phyloP scores from a whole-genome alignment of 331 rosid genomes.

The Prunus yedoensis region DNA sequence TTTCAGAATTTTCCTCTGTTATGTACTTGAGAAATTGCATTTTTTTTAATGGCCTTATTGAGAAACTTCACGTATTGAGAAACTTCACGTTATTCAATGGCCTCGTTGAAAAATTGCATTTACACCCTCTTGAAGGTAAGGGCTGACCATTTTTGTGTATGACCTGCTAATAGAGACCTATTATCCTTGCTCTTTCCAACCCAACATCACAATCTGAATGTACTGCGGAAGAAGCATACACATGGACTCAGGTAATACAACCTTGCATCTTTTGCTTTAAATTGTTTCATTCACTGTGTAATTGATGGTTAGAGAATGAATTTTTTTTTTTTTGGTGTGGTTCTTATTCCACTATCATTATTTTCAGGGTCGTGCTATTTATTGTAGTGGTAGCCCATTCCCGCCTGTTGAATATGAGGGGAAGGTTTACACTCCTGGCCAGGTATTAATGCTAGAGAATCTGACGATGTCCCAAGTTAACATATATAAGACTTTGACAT shows the following conservation, averaged over 20 bases:
- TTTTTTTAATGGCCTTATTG: not conserved
- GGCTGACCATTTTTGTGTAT: constrained; percentile 23
- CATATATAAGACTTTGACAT: not conserved
- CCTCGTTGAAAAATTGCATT: not conserved
- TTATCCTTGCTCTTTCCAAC: constrained; percentile 86
- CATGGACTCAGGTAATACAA: constrained; percentile 72
- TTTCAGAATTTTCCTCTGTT: not conserved
- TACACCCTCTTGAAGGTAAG: not conserved
- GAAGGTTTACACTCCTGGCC: constrained; percentile 74
- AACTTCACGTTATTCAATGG: not conserved
- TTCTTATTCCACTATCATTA: constrained; percentile 22
- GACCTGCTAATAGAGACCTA: constrained; percentile 60
- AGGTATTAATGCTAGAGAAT: constrained; percentile 46
- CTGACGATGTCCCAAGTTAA: constrained; percentile 6
- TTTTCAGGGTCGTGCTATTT: constrained; percentile 79
- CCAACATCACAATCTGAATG: constrained; percentile 98
- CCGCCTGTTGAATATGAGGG: constrained; percentile 72
- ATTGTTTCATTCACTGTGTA: not conserved
- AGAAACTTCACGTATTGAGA: too few species aligned
- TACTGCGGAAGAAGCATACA: constrained; percentile 94
- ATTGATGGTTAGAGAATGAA: not conserved
- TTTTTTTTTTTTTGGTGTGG: not conserved
- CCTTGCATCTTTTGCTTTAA: not conserved
- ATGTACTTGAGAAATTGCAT: not conserved
- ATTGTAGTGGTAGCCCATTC: constrained; percentile 93